Percentiles rank a stretch among this genome's conserved stretches.
Evolutionary conservation across 768 basidiomycete genomes (phyloP).

Genomic region (Termitomyces sp.): DNA sequence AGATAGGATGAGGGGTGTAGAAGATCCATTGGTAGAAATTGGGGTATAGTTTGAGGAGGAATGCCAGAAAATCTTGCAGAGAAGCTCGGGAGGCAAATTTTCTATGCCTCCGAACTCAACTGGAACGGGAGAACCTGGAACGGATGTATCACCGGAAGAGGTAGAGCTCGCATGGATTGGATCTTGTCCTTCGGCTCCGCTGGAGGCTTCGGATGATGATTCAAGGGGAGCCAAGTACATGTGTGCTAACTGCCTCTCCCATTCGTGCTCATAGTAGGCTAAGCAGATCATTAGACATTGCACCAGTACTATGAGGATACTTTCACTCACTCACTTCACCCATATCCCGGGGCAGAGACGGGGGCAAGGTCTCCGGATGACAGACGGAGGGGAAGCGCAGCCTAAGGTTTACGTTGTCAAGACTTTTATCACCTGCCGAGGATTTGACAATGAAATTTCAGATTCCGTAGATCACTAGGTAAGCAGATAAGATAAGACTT

Average conservation of each 20-base stretch:
- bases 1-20: constrained; percentile 1
- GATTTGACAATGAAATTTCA: neutral
- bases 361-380: neutral
- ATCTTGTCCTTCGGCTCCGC: neutral
- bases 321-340: constrained; percentile 11
- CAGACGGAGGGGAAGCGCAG: neutral
- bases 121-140: neutral
- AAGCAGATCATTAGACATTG: neutral
- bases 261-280: constrained; percentile 9
- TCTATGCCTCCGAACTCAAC: neutral
- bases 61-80: constrained; percentile 13
- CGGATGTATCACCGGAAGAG: neutral
- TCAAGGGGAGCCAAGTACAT: neutral
- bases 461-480: neutral
- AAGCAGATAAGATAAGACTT: constrained; percentile 5
- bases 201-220: neutral
- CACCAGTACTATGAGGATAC: neutral
- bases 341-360: neutral
- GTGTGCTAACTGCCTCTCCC: constrained; percentile 7
- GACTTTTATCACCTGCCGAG: neutral
- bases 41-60: neutral
- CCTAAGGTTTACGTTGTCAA: neutral
- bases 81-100: constrained; percentile 10
- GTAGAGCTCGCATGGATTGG: neutral
- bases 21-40: neutral